phyloP scores from a whole-genome alignment of 495 filamentous ascomycete genomes.

The Xylaria longipes region DNA sequence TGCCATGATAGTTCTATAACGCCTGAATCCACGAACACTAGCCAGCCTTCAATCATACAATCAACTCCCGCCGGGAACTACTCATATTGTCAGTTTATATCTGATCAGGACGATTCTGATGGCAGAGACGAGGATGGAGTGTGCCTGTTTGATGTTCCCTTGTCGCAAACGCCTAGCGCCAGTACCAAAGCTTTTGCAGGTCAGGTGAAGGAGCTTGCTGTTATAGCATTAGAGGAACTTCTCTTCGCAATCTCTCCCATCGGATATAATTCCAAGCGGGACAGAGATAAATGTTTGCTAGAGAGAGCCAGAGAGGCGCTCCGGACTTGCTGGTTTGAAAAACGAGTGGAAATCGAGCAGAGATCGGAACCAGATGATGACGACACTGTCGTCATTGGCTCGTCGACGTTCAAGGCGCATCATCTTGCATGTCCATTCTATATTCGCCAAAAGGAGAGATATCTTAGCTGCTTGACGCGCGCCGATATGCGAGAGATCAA shows the following conservation, averaged over 20 bases:
- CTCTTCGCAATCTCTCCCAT: neutral
- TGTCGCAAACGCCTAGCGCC: neutral
- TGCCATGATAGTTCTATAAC: neutral
- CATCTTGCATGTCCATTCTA: conserved; percentile 32
- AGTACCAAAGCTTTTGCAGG: conserved; percentile 2
- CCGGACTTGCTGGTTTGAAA: neutral
- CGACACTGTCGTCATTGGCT: conserved; percentile 8
- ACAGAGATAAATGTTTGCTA: neutral
- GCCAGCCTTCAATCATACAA: neutral
- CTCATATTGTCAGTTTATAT: neutral
- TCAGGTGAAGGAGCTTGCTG: conserved; percentile 1
- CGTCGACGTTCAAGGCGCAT: neutral
- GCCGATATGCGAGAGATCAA: conserved; percentile 21
- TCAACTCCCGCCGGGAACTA: neutral
- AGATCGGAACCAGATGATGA: conserved; percentile 12
- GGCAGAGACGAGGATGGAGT: neutral
- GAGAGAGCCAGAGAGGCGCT: neutral
- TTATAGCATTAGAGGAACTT: conserved; percentile 12
- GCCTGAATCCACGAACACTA: neutral
- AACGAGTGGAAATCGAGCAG: neutral
- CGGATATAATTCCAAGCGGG: neutral
- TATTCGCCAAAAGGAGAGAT: conserved; percentile 4
- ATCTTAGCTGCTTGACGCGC: conserved; percentile 26
- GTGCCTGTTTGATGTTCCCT: neutral
- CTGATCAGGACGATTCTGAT: neutral